Percentiles rank a stretch among this genome's conserved stretches.
phyloP scores from a whole-genome alignment of 306 rosid species.

The Spatholobus suberectus region DNA sequence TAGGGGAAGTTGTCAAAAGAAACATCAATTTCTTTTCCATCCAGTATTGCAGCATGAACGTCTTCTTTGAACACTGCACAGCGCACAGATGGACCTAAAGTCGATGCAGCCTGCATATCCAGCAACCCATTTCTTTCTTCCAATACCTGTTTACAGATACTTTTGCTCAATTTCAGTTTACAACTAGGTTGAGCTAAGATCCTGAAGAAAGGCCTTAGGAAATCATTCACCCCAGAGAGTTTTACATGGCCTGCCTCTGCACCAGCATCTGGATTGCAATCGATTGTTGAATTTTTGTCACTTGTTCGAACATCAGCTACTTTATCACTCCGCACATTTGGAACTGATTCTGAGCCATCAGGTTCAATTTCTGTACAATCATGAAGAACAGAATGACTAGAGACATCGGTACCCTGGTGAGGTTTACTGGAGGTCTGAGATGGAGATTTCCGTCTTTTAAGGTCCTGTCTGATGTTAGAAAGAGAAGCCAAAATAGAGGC shows the following conservation, averaged over 20 bases:
- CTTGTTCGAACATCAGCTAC: slow-evolving; percentile 63
- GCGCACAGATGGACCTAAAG: slow-evolving; percentile 75
- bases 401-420: slow-evolving; percentile 58
- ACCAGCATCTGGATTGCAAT: slow-evolving; percentile 69
- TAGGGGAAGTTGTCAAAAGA: slow-evolving; percentile 87
- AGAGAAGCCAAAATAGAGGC: slow-evolving; percentile 94
- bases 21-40: slow-evolving; percentile 69
- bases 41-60: slow-evolving; percentile 71
- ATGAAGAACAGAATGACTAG: slow-evolving; percentile 60
- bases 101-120: slow-evolving; percentile 72
- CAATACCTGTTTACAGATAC: slow-evolving; percentile 94
- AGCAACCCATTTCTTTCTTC: slow-evolving; percentile 84
- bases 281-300: slow-evolving; percentile 61
- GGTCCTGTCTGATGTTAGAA: slow-evolving; percentile 66
- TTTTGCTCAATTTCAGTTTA: slow-evolving; percentile 95
- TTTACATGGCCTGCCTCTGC: slow-evolving; percentile 96
- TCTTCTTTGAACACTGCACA: slow-evolving; percentile 80
- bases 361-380: slow-evolving; percentile 69
- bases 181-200: slow-evolving; percentile 87
- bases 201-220: slow-evolving; percentile 93
- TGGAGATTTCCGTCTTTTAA: slow-evolving; percentile 72
- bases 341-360: slow-evolving; percentile 69
- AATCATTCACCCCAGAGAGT: slow-evolving; percentile 93
- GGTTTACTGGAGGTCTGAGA: slow-evolving; percentile 56
- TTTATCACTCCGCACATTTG: slow-evolving; percentile 62